Evolutionary conservation across 371 early-diverging fungal genomes (phyloP).

Genomic region (Syncephalis fuscata): DNA sequence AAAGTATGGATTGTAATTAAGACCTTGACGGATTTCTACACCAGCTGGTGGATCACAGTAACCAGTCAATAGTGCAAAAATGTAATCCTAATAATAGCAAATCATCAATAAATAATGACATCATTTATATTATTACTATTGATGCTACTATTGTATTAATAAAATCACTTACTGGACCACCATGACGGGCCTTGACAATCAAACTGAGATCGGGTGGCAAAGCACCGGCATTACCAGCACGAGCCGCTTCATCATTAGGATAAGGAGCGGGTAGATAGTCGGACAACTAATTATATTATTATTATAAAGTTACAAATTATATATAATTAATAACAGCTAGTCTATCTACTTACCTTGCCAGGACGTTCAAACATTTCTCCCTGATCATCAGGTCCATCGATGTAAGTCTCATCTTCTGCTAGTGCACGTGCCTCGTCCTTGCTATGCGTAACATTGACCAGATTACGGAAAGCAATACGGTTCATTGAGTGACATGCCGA

Average conservation of each 20-base stretch:
- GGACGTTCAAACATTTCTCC: conserved; percentile 92
- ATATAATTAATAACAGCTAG: too few species aligned
- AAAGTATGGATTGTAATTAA: conserved; percentile 98
- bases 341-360: conserved; percentile 56
- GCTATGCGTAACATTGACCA: conserved; percentile 83
- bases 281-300: conserved; percentile 31
- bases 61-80: conserved; percentile 88
- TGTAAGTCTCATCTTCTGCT: conserved; percentile 85
- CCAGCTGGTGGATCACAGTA: conserved; percentile 95
- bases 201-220: conserved; percentile 92
- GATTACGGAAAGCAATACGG: conserved; percentile 84
- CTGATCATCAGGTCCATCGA: conserved; percentile 86
- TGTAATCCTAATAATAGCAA: conserved; percentile 73
- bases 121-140: neutral
- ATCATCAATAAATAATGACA: neutral
- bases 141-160: neutral
- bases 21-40: conserved; percentile 84
- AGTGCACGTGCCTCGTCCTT: conserved; percentile 84
- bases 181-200: conserved; percentile 91
- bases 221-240: conserved; percentile 93
- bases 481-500: conserved; percentile 94
- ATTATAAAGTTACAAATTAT: too few species aligned
- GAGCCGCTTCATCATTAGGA: conserved; percentile 92
- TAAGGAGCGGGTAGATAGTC: conserved; percentile 91
- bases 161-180: conserved; percentile 49